Base-by-base conservation (phyloP, 2,329 filamentous ascomycete species). In the Tolypocladium endophyticum region DNA sequence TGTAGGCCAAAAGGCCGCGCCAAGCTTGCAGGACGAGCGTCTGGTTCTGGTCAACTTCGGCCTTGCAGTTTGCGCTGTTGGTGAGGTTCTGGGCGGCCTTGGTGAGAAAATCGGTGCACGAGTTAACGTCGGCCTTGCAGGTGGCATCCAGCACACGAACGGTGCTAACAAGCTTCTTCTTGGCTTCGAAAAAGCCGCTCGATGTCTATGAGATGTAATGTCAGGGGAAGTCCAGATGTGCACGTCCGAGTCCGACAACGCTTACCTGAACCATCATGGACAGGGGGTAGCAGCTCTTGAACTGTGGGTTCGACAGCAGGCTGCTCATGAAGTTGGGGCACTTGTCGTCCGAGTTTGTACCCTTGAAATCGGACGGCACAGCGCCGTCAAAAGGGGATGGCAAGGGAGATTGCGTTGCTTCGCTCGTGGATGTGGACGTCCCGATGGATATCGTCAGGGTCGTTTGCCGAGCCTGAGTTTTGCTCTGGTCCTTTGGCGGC, bases 181-280 rank as follows among this genome's bases (percentile, higher is more conserved):
- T 81, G 23, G 87, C 87, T 59, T 90, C 78, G 77, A 97, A 97
- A 76, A 97, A 96, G 47, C 85, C 85, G 57, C 81, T 83, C 12
- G 93, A 97, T 63, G 89, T 91, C 86, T 96, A 38, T 1, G 23
- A 2, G 8, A 12, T 25, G n/a, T 39, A 4, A 56, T 68, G 56
- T 52, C 28, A 53, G 58, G 11, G 16, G 47, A 18, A 20, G 2
- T 11, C 6, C 3, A 2, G 11, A 16, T 20, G 14, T 9, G 9
- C 16, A 38, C 3, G 16, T 4, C 4, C 14, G 18, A 5, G 41
- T 6, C 0, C 30, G 14, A 30, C 38, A 12, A 69, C 82, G 69
- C 47, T 33, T 76, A 90, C 89, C 78, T 89, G 85, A 12, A 97
- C 78, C 64, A 97, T 82, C 67, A 96, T 79, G 1, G 92, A 96